Base-by-base conservation (phyloP, 495 filamentous ascomycete species). In the Hypomontagnella submonticulosa region DNA sequence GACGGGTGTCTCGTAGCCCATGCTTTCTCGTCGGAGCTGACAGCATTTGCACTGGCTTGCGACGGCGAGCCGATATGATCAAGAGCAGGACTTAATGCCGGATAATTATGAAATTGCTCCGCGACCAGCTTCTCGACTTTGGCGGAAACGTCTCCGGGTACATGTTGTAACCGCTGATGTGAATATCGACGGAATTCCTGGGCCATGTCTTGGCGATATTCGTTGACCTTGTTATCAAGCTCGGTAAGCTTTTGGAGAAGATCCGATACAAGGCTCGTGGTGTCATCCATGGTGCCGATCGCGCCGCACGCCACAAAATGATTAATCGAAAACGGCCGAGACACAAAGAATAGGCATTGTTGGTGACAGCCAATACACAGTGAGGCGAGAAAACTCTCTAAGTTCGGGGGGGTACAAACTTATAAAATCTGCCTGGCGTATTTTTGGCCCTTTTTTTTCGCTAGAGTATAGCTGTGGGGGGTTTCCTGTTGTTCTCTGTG, bases 121-220 rank as follows among this genome's bases (percentile, higher is more conserved):
- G 74, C 75, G 47, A 84, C 77, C 57, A 75, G 66, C 68, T 71
- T 72, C 13, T 73, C 74, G 12, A 84, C 79, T 47, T 76, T 73
- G 59, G 67, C 74, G 11, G 80, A 78, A 47, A 84, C 71, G 66
- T 82, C 63, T 44, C 72, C 71, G 4, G 82, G 80, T 36, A 75
- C 76, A n/a, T 76, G 60, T 42, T 71, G 76, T 53, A 86, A 71
- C 49, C 80, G 73, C 20, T 77, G 73, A 12, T 79, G 78, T 57
- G 79, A 75, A 69, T 81, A 81, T 49, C 73, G 74, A 36, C 76
- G 68, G 60, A 84, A 86, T 52, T 84, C 79, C 13, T 77, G 56
- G 15, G 77, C 71, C 78, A 85, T 78, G 58, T 80, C 81, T 52
- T 75, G 76, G 59, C 77, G 80, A 65, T 84, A 86, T 51, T 76